Evolutionary conservation across 2,329 filamentous ascomycete genomes (phyloP).

Genomic region (Colletotrichum echinochloae): DNA sequence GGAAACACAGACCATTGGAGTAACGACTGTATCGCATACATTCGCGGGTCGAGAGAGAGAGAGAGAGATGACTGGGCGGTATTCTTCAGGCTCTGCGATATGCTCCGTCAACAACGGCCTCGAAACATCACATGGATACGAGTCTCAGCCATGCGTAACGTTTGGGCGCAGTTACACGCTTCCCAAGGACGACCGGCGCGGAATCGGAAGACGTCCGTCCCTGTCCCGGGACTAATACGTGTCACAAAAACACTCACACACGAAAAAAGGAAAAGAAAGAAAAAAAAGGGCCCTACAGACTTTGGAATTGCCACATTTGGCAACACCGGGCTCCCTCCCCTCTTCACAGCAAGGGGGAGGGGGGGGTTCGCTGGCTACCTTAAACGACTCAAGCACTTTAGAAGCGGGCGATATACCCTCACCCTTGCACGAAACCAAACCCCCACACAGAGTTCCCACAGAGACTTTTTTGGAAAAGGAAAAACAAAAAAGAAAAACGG

Average conservation of each 20-base stretch:
- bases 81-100: neutral
- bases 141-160: neutral
- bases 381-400: neutral
- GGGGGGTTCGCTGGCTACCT: neutral
- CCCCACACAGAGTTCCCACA: constrained; percentile 9
- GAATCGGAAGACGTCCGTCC: too few species aligned
- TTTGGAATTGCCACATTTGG: too few species aligned
- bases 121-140: neutral
- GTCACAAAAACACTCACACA: too few species aligned
- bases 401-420: neutral
- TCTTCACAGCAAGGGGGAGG: neutral
- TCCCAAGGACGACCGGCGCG: too few species aligned
- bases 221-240: too few species aligned
- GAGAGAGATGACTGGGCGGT: neutral
- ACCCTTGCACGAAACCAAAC: neutral
- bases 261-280: too few species aligned
- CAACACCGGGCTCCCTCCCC: too few species aligned
- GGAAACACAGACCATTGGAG: neutral
- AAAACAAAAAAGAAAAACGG: too few species aligned
- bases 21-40: neutral
- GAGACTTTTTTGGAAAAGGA: neutral
- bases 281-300: too few species aligned
- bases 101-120: neutral
- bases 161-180: too few species aligned
- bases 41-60: neutral